Evolutionary conservation across 2,329 filamentous ascomycete genomes (phyloP).

Genomic region (Arachnopeziza araneosa): DNA sequence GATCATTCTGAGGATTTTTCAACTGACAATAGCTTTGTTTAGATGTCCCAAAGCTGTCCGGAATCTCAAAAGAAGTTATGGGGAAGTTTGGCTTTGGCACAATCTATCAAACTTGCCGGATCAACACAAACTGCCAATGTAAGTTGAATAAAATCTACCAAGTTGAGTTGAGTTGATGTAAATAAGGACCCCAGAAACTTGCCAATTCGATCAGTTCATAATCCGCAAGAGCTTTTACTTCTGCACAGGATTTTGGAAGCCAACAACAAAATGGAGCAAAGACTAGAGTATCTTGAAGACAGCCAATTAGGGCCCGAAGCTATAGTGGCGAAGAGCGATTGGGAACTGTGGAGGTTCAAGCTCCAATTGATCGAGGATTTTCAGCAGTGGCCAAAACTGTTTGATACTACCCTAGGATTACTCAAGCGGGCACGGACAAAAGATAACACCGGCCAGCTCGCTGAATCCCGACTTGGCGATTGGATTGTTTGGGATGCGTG

Average conservation of each 20-base stretch:
- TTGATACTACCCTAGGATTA: constrained; percentile 21
- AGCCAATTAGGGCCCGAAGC: constrained; percentile 29
- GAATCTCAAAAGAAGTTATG: constrained; percentile 26
- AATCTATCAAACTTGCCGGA: constrained; percentile 28
- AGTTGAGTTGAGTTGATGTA: neutral
- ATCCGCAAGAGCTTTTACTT: constrained; percentile 30
- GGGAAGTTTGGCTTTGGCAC: constrained; percentile 23
- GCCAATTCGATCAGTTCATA: constrained; percentile 29
- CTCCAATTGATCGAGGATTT: constrained; percentile 22
- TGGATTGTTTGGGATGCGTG: constrained; percentile 31
- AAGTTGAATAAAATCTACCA: constrained; percentile 8
- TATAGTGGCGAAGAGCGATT: constrained; percentile 29
- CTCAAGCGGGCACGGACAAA: constrained; percentile 28
- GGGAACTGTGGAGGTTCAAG: constrained; percentile 30
- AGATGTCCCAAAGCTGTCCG: constrained; percentile 23
- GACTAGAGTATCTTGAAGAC: constrained; percentile 26
- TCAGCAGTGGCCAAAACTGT: constrained; percentile 26
- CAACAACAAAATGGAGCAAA: constrained; percentile 22
- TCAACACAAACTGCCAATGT: constrained; percentile 27
- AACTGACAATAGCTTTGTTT: constrained; percentile 8
- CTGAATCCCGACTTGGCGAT: constrained; percentile 27
- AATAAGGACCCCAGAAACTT: constrained; percentile 23
- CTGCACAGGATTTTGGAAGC: constrained; percentile 25
- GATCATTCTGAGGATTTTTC: neutral
- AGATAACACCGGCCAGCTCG: constrained; percentile 21